Conservation (phyloP, 345 rosid species). For the Gossypium rotundifolium region DNA sequence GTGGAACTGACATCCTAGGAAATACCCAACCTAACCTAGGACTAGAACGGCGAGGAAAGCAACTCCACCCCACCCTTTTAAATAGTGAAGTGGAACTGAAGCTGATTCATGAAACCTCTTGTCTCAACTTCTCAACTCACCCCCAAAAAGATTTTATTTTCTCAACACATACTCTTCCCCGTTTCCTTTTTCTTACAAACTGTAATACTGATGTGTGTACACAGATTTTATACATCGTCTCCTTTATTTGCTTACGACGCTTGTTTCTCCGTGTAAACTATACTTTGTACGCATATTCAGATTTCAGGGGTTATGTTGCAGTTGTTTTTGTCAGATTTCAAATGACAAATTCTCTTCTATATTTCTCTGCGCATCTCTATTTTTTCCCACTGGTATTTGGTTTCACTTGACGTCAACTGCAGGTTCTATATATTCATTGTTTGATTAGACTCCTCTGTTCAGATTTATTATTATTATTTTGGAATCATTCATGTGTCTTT, state of each 20-base stretch:
- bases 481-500: neutral
- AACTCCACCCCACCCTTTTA: neutral
- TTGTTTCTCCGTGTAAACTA: neutral
- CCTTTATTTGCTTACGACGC: neutral
- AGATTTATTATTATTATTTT: too few species aligned
- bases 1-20: neutral
- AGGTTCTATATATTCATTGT: neutral
- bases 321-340: neutral
- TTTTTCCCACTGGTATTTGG: neutral
- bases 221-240: neutral
- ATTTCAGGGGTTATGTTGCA: neutral
- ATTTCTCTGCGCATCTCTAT: neutral
- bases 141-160: neutral
- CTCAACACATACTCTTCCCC: neutral
- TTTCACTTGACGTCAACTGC: neutral
- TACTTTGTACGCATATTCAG: neutral
- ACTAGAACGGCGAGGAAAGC: neutral
- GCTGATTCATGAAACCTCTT: neutral
- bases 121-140: neutral
- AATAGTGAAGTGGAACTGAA: neutral
- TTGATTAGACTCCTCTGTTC: neutral
- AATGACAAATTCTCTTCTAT: neutral
- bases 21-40: neutral
- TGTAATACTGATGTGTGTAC: neutral
- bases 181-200: neutral